Evolutionary conservation across 2,329 filamentous ascomycete genomes (phyloP).

Genomic region (Colletotrichum lupini): DNA sequence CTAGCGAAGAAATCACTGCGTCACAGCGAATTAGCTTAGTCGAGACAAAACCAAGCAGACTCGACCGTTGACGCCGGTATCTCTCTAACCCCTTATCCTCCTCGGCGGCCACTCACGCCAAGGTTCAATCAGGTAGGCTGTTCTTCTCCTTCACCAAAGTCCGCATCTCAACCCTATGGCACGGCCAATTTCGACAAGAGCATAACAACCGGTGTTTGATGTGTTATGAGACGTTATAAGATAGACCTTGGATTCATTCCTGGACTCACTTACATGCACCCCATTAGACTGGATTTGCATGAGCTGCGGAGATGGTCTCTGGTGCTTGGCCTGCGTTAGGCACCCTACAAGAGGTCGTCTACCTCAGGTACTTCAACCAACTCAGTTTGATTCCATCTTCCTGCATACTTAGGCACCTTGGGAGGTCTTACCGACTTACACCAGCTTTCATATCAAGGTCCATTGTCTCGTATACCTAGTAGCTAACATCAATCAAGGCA

Average conservation of each 20-base stretch:
- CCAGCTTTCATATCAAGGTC: conserved; percentile 19
- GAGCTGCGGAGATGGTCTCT: not conserved
- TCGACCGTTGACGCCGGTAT: not conserved
- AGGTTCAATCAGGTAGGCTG: conserved; percentile 9
- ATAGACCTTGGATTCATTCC: not conserved
- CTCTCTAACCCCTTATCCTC: conserved; percentile 2
- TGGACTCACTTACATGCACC: not conserved
- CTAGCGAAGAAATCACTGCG: no score
- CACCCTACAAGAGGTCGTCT: not conserved
- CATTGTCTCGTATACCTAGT: conserved; percentile 34
- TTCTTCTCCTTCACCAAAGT: not conserved
- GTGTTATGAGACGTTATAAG: not conserved
- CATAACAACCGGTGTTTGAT: not conserved
- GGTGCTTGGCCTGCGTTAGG: not conserved
- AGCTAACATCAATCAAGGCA: conserved; percentile 12
- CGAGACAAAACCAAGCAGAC: not conserved
- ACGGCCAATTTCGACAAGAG: not conserved
- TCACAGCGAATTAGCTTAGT: not conserved
- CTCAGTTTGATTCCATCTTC: not conserved
- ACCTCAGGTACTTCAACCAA: not conserved
- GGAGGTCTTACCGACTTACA: not conserved
- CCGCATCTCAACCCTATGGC: no score
- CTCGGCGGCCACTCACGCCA: conserved; percentile 11
- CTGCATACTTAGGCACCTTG: not conserved
- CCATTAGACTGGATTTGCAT: not conserved